Base-by-base conservation (phyloP, 1,284 basidiomycete genomes). In the Ustilago tritici region DNA sequence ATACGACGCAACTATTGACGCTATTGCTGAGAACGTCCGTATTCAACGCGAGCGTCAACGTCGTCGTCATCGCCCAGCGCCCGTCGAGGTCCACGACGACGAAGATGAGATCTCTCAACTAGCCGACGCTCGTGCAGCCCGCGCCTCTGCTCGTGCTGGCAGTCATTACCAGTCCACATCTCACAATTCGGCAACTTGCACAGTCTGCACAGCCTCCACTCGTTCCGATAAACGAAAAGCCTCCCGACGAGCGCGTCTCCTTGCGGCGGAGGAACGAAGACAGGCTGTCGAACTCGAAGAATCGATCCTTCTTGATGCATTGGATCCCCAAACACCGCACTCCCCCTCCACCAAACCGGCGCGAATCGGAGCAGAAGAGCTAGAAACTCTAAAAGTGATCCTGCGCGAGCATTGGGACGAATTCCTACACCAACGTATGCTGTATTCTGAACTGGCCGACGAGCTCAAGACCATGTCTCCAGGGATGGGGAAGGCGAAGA, bases 371-470 rank as follows among this genome's bases (percentile, higher is more conserved):
- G 32, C n/a, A 3, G 59, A 65, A 41, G 62, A 69, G 32, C 2
- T 47, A 8, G 28, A 35, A 4, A 54, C 56, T 32, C 61, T 82
- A 17, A 46, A 32, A 8, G 52, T 50, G 54, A 66, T 79, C 1
- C 50, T 83, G n/a, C 41, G 74, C 28, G 80, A 85, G 56, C 82
- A 85, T 56, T 64, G 79, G 61, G 81, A 84, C 53, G 84, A 85
- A 58, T 85, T 85, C 50, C 17, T 82, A 17, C 84, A 85, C 56
- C 79, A 82, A 36, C 62, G 80, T 5, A 70, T 76, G 75, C 72
- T 84, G 14, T 85, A 85, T 56, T 62, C 72, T 2, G 83, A 85
- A 55, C 76, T 85, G 19, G 84, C 84, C 2, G 84, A 85, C 47
- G 84, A 85, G 62, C 65, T 85, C 23, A 85, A 85, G 59, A 32